These are phyloP conservation scores for Lactifluus pinguis DNA, from an alignment of 768 basidiomycete species.

Conservation along the genomic window DNA sequence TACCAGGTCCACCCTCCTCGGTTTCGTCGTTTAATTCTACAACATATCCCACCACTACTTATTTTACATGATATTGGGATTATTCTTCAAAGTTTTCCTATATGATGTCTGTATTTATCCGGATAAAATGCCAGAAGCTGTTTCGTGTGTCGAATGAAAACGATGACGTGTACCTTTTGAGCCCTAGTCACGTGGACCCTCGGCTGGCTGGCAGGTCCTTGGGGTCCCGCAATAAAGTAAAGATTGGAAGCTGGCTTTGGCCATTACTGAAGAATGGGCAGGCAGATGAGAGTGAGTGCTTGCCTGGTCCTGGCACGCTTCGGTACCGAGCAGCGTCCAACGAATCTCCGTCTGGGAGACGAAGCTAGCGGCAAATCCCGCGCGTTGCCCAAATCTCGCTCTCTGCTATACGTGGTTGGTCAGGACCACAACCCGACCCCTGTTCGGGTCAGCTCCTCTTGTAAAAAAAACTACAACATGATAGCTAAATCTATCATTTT, in stretches of 20 bases:
- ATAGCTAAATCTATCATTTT: not conserved
- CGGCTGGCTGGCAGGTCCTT: not conserved
- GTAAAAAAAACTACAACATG: too few species aligned
- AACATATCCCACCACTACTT: slow-evolving; percentile 6
- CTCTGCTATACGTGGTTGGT: not conserved
- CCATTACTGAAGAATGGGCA: too few species aligned
- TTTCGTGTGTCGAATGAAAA: not conserved
- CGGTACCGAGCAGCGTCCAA: slow-evolving; percentile 1
- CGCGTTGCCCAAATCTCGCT: not conserved
- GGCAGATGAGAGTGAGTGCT: too few species aligned
- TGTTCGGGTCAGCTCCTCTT: not conserved
- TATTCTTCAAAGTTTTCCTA: not conserved
- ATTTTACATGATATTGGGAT: slow-evolving; percentile 10
- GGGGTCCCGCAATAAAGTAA: not conserved
- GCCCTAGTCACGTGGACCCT: not conserved
- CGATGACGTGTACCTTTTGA: not conserved
- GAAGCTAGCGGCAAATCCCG: not conserved
- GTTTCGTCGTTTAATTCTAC: slow-evolving; percentile 6
- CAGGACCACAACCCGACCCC: not conserved
- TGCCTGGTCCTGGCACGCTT: not conserved
- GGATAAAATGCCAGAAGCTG: not conserved
- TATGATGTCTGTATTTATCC: slow-evolving; percentile 6
- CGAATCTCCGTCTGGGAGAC: not conserved
- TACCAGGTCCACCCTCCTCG: not conserved
- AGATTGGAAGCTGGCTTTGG: too few species aligned